phyloP scores from a whole-genome alignment of 805 yeast genomes.

The Huiozyma naganishii region DNA sequence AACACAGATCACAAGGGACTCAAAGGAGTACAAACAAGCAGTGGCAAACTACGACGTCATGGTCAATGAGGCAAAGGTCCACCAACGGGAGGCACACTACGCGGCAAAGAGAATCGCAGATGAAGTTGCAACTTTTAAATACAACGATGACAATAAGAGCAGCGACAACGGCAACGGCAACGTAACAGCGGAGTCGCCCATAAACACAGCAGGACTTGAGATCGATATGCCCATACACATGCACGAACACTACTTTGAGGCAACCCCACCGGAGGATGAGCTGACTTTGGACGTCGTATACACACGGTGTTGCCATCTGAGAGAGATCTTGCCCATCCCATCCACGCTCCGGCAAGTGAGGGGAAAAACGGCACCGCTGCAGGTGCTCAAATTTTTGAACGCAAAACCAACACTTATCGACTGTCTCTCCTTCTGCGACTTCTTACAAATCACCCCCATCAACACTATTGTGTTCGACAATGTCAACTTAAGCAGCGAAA shows the following conservation, averaged over 20 bases:
- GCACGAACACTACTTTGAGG: slow-evolving; percentile 45
- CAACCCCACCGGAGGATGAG: slow-evolving; percentile 18
- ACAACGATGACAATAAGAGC: neutral
- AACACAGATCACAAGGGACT: slow-evolving; percentile 17
- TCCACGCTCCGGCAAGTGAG: slow-evolving; percentile 75
- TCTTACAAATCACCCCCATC: slow-evolving; percentile 73
- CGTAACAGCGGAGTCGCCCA: neutral
- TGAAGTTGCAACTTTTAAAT: slow-evolving; percentile 44
- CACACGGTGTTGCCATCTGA: slow-evolving; percentile 83
- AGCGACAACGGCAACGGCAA: neutral
- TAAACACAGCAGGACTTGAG: slow-evolving; percentile 7
- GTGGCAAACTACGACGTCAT: slow-evolving; percentile 47
- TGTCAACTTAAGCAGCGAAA: slow-evolving; percentile 58
- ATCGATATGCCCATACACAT: slow-evolving; percentile 66
- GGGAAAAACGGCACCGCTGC: slow-evolving; percentile 65
- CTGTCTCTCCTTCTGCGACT: slow-evolving; percentile 78
- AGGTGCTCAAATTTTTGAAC: slow-evolving; percentile 59
- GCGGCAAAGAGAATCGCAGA: slow-evolving; percentile 60
- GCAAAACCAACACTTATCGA: slow-evolving; percentile 85
- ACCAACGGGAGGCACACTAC: slow-evolving; percentile 64
- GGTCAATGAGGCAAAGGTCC: slow-evolving; percentile 51
- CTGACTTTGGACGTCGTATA: slow-evolving; percentile 53
- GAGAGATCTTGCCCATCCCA: slow-evolving; percentile 87
- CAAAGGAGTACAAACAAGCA: slow-evolving; percentile 42
- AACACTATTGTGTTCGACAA: slow-evolving; percentile 70